These are phyloP conservation scores for Salix suchowensis DNA, from an alignment of 345 rosid species.

Conservation along the genomic window DNA sequence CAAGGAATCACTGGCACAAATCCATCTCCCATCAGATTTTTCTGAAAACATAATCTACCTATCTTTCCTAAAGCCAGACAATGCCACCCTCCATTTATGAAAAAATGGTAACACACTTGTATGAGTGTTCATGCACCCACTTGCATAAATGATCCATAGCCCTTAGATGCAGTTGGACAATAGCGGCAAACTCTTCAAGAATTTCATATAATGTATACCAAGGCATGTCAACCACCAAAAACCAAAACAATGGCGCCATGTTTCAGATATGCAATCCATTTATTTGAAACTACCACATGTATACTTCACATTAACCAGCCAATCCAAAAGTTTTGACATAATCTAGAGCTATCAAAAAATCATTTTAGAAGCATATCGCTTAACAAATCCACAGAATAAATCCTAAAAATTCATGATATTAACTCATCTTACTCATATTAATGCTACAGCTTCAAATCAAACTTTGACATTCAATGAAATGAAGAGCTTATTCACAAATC, in stretches of 20 bases:
- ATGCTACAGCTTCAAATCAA: background rate
- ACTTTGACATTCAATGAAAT: background rate
- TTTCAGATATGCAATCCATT: background rate
- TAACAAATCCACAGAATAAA: background rate
- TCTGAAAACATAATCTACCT: background rate
- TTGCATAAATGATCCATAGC: background rate
- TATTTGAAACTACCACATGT: background rate
- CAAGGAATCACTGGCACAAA: background rate
- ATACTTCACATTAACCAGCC: background rate
- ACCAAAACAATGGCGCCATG: no score
- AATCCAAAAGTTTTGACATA: background rate
- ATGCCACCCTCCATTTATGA: no score
- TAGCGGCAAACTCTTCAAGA: background rate
- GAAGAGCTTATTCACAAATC: background rate
- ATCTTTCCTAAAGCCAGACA: background rate
- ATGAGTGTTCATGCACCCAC: no score
- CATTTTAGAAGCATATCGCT: background rate
- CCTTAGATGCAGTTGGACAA: background rate
- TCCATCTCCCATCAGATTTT: background rate
- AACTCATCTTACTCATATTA: background rate
- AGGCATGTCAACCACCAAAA: background rate
- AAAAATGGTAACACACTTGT: no score
- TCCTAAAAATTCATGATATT: background rate
- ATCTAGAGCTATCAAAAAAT: background rate
- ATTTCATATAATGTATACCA: background rate